Conservation (phyloP, 2,329 filamentous ascomycete species). For the Trichoderma atroviride region DNA sequence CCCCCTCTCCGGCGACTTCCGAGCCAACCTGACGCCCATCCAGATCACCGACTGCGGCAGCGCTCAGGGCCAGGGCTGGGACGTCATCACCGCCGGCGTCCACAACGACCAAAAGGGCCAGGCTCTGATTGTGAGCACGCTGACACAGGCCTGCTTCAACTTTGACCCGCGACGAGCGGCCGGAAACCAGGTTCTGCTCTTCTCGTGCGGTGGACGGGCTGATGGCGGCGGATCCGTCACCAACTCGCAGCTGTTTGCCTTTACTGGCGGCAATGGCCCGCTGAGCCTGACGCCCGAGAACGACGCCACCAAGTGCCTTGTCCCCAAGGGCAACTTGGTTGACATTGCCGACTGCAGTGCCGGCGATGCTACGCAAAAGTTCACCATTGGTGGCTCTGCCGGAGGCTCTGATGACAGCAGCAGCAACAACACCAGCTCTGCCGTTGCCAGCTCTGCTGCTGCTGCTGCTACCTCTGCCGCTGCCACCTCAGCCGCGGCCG, state of each 20-base stretch:
- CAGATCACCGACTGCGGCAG: constrained; percentile 49
- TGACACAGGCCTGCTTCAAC: constrained; percentile 62
- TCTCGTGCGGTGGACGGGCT: constrained; percentile 61
- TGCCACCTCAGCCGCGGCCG: not conserved
- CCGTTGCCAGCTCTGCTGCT: not conserved
- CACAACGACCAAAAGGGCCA: constrained; percentile 53
- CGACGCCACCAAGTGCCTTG: constrained; percentile 50
- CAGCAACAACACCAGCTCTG: not conserved
- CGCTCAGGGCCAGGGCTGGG: constrained; percentile 50
- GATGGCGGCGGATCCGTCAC: constrained; percentile 56
- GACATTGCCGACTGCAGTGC: constrained; percentile 49
- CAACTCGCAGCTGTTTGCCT: constrained; percentile 55
- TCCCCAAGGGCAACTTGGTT: constrained; percentile 47
- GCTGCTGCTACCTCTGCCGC: not conserved
- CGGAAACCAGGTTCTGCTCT: constrained; percentile 58
- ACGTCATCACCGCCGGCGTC: constrained; percentile 52
- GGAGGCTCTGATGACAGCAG: constrained; percentile 16
- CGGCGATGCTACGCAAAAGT: constrained; percentile 47
- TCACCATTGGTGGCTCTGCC: constrained; percentile 37
- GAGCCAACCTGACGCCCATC: constrained; percentile 51
- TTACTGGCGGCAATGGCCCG: constrained; percentile 46
- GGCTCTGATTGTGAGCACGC: constrained; percentile 57
- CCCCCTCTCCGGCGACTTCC: constrained; percentile 51
- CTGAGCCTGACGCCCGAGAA: constrained; percentile 51
- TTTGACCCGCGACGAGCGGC: constrained; percentile 55